Evolutionary conservation across 176 grass and related monocot genomes (phyloP).

Genomic region (Paspalum notatum): DNA sequence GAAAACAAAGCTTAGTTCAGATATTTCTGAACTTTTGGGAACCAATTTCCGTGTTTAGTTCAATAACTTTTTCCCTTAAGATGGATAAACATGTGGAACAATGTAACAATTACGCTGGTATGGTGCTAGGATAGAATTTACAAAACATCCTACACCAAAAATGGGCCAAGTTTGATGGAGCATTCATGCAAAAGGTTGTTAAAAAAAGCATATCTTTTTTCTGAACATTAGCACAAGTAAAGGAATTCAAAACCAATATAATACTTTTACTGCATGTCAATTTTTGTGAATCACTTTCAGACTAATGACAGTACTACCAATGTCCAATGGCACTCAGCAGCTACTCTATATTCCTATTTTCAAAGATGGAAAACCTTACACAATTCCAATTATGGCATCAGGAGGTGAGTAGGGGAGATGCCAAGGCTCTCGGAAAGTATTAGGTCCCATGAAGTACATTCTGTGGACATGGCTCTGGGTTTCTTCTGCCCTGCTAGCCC

Average conservation of each 20-base stretch:
- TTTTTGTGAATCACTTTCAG: not conserved
- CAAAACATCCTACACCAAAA: not conserved
- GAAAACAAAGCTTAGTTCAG: not conserved
- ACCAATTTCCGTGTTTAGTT: not conserved
- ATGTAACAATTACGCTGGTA: not conserved
- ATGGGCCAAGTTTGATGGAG: not conserved
- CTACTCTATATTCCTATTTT: constrained; percentile 2
- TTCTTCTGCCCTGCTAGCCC: constrained; percentile 92
- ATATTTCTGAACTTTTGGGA: not conserved
- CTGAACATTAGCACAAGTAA: constrained; percentile 8
- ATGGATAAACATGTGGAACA: not conserved
- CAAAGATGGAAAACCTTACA: constrained; percentile 64
- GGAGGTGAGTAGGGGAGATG: constrained; percentile 98
- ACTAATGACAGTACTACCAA: constrained; percentile 22
- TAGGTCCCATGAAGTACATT: constrained; percentile 99
- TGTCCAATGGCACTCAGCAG: constrained; percentile 14
- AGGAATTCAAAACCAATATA: constrained; percentile 7
- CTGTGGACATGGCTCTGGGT: constrained; percentile 97
- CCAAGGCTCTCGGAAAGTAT: constrained; percentile 96
- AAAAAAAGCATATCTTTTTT: not conserved
- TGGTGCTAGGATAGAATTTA: not conserved
- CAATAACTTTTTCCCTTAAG: not conserved
- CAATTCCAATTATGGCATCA: constrained; percentile 97
- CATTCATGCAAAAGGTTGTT: not conserved
- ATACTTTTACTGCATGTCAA: constrained; percentile 17